Evolutionary conservation across 2,329 filamentous ascomycete genomes (phyloP), one percentile per base, ranked within the genome.

Genomic region (Raffaelea ambrosiae): DNA sequence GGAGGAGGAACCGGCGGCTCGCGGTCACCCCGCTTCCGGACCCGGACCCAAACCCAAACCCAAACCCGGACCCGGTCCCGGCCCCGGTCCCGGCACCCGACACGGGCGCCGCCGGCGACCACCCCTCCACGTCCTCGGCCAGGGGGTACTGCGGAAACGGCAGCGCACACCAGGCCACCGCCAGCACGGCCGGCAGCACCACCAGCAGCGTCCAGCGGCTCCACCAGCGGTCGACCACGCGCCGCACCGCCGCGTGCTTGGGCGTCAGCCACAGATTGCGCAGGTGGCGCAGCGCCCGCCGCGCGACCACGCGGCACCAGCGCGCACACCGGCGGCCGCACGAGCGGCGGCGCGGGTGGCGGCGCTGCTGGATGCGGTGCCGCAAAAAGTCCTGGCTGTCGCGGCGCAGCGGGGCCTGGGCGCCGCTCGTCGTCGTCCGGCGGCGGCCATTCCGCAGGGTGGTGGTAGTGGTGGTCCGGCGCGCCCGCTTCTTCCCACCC

Each of bases 101-200:
- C 57, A 44, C 31, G 46, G 23, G 26, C 51, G 43, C 20, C 50
- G 44, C 57, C 57, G 33, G 31, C n/a, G n/a, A n/a, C n/a, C n/a
- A n/a, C n/a, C n/a, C n/a, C n/a, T 57, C 59, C 42, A 67, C 64
- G 49, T 71, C 65, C 35, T 72, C 62, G 1, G 66, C 66, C 18
- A 83, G 60, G 2, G 73, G 67, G 57, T 83, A 83, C 56, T 82
- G 75, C 19, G 81, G 81, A 52, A 84, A 79, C 0, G 81, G 81
- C 42, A 84, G 57, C 3, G 81, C 74, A 57, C 79, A 83, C 81
- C 81, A 84, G 13, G 69, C 69, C 44, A 84, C 73, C 29, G 78
- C 76, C 67, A 84, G 63, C 41, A 64, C 60, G 40, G 81, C 80
- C 3, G 81, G 81, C 57, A 84, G 59, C 47, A 83, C 62, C 36